A percentile compares a stretch with the other conserved stretches of the same genome.
phyloP scores from a whole-genome alignment of 495 filamentous ascomycete species.

The Letharia lupina region DNA sequence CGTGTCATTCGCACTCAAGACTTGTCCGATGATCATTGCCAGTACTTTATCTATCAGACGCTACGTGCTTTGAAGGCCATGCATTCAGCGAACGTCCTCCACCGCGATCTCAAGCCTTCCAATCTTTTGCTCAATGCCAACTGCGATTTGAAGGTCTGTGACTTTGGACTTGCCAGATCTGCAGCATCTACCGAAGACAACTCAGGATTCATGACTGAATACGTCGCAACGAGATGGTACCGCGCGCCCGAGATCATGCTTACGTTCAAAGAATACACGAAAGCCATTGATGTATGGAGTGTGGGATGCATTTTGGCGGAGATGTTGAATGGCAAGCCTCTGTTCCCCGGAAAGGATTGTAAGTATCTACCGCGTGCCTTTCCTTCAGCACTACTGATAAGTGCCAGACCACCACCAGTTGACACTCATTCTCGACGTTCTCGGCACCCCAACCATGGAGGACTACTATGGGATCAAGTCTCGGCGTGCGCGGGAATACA shows the following conservation, averaged over 20 bases:
- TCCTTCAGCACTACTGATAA: slow-evolving; percentile 18
- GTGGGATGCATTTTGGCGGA: slow-evolving; percentile 99
- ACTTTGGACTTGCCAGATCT: slow-evolving; percentile 91
- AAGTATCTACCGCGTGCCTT: slow-evolving; percentile 34
- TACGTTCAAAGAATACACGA: slow-evolving; percentile 99
- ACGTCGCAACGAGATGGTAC: slow-evolving; percentile 98
- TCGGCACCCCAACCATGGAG: slow-evolving; percentile 99
- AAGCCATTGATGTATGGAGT: slow-evolving; percentile 99
- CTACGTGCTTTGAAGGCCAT: slow-evolving; percentile 96
- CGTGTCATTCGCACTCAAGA: slow-evolving; percentile 98
- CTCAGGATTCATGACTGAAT: slow-evolving; percentile 99
- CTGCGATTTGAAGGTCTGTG: slow-evolving; percentile 97
- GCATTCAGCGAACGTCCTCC: slow-evolving; percentile 97
- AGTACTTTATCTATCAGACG: slow-evolving; percentile 99
- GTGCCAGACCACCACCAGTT: slow-evolving; percentile 88
- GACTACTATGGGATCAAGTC: slow-evolving; percentile 99
- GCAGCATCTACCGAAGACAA: slow-evolving; percentile 95
- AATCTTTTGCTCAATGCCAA: slow-evolving; percentile 97
- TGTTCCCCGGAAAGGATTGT: slow-evolving; percentile 99
- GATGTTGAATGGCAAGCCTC: slow-evolving; percentile 97
- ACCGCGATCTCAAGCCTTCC: slow-evolving; percentile 94
- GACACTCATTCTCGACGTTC: slow-evolving; percentile 93
- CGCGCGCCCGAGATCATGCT: slow-evolving; percentile 99
- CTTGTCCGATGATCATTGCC: slow-evolving; percentile 96
- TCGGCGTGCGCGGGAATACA: slow-evolving; percentile 94